phyloP scores from a whole-genome alignment of 345 rosid genomes.

The Punica granatum region DNA sequence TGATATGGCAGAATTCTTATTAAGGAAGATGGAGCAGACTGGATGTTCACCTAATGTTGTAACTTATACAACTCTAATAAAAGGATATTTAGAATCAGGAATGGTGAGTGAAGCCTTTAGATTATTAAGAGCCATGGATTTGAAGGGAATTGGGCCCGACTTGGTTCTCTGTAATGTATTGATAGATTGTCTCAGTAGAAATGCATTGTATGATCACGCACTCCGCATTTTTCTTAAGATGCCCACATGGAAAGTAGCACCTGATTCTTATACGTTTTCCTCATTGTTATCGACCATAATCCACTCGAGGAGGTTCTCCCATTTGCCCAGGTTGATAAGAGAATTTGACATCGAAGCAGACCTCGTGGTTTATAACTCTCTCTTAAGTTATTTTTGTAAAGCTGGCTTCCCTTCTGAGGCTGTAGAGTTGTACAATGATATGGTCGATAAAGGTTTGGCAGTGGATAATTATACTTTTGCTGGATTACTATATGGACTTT shows the following conservation, averaged over 20 bases:
- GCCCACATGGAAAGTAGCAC: conserved; percentile 29
- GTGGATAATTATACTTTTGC: conserved; percentile 54
- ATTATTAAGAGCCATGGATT: conserved; percentile 30
- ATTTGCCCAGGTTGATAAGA: conserved; percentile 24
- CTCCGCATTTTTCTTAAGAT: conserved; percentile 31
- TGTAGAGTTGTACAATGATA: conserved; percentile 30
- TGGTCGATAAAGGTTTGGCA: conserved; percentile 37
- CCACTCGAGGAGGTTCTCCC: conserved; percentile 29
- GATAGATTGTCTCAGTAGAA: conserved; percentile 46
- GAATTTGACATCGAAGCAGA: conserved; percentile 28
- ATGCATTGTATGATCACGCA: conserved; percentile 53
- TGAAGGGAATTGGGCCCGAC: conserved; percentile 43
- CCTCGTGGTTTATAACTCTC: conserved; percentile 43
- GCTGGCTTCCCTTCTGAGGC: conserved; percentile 37
- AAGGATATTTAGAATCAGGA: conserved; percentile 40
- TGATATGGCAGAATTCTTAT: conserved; percentile 32
- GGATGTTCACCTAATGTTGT: conserved; percentile 56
- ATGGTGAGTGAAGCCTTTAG: conserved; percentile 38
- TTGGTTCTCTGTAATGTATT: conserved; percentile 57
- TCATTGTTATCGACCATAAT: conserved; percentile 42
- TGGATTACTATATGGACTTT: conserved; percentile 46
- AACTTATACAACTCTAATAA: conserved; percentile 54
- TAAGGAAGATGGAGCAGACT: conserved; percentile 44
- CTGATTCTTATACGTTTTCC: conserved; percentile 59
- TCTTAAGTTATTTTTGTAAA: conserved; percentile 45